phyloP scores from a whole-genome alignment of 2,329 filamentous ascomycete genomes.

The Fulvia fulva region DNA sequence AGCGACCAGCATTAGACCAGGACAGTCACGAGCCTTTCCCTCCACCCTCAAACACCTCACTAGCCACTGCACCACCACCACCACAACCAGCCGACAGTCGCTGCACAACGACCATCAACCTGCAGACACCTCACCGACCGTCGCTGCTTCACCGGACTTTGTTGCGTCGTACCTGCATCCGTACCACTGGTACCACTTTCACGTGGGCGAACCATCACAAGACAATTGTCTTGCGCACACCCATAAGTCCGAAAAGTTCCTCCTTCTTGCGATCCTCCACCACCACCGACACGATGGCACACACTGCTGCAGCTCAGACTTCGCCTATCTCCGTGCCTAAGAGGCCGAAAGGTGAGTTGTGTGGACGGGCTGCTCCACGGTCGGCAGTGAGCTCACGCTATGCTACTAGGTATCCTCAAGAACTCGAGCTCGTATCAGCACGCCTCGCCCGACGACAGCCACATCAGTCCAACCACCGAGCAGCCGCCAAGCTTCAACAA shows the following conservation, averaged over 20 bases:
- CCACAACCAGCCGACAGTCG: not conserved
- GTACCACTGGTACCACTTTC: not conserved
- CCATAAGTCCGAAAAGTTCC: not conserved
- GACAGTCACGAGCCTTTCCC: not conserved
- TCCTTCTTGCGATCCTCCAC: not conserved
- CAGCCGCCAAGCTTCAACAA: slow-evolving; percentile 24
- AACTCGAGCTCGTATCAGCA: slow-evolving; percentile 67
- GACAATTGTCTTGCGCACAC: not conserved
- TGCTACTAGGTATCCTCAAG: slow-evolving; percentile 77
- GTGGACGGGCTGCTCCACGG: not conserved
- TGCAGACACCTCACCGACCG: not conserved
- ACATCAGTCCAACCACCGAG: slow-evolving; percentile 45
- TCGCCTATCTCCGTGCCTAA: slow-evolving; percentile 34
- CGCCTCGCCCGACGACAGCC: slow-evolving; percentile 47
- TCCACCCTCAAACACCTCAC: not conserved
- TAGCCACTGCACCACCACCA: not conserved
- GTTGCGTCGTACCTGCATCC: slow-evolving; percentile 1
- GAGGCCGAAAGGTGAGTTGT: slow-evolving; percentile 42
- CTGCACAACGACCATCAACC: not conserved
- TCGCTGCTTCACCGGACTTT: not conserved
- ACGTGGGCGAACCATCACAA: slow-evolving; percentile 1
- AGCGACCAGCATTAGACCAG: not conserved
- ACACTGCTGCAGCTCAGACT: slow-evolving; percentile 24
- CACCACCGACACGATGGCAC: slow-evolving; percentile 25
- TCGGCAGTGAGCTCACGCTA: slow-evolving; percentile 6